Evolutionary conservation across 2,329 filamentous ascomycete species (phyloP).

Genomic region (Phoma sp.): DNA sequence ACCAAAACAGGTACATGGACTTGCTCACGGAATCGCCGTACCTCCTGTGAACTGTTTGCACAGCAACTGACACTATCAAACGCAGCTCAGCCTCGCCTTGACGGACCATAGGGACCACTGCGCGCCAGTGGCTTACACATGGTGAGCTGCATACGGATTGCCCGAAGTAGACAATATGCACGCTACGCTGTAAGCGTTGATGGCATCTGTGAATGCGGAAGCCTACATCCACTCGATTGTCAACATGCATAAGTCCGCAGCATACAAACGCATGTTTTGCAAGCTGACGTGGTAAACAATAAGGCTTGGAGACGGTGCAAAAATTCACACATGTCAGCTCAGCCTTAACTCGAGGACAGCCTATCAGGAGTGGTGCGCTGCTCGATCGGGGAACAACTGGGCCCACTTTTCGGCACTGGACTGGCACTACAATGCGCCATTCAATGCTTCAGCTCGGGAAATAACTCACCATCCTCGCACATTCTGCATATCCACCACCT

Average conservation of each 20-base stretch:
- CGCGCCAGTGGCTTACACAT: constrained; percentile 6
- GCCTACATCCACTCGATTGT: neutral
- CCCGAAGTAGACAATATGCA: constrained; percentile 8
- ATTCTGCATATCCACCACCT: neutral
- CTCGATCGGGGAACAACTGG: neutral
- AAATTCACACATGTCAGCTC: constrained; percentile 8
- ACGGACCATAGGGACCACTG: neutral
- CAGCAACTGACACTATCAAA: constrained; percentile 6
- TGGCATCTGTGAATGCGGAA: neutral
- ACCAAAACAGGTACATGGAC: neutral
- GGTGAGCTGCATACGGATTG: constrained; percentile 2
- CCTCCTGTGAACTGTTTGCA: constrained; percentile 7
- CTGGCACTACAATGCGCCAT: neutral
- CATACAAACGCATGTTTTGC: neutral
- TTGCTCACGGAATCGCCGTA: constrained; percentile 6
- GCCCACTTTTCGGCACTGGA: neutral
- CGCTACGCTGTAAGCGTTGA: neutral
- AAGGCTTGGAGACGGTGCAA: constrained; percentile 6
- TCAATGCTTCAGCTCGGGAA: constrained; percentile 6
- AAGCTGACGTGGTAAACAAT: constrained; percentile 8
- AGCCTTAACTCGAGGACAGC: neutral
- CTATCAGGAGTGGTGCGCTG: neutral
- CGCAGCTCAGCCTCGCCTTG: constrained; percentile 5
- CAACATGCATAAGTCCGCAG: constrained; percentile 3
- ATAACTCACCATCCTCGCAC: neutral